Conservation (phyloP, 2,329 filamentous ascomycete species). For the Diaporthe sp. region DNA sequence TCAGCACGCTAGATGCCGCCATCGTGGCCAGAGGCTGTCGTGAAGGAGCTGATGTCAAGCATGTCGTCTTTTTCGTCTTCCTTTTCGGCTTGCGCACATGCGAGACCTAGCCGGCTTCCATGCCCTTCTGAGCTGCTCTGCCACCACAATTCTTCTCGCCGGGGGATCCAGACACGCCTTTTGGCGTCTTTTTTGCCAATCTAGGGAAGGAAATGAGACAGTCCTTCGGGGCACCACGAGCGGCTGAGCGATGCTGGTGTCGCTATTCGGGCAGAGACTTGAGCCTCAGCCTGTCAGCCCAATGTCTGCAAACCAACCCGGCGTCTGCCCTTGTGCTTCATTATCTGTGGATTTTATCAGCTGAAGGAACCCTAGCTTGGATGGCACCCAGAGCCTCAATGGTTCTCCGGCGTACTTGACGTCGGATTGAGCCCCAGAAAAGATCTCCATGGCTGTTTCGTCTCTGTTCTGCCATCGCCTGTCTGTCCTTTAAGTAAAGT, state of each 20-base stretch:
- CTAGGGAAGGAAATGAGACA: not conserved
- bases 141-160: not conserved
- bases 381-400: slow-evolving; percentile 3
- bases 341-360: not conserved
- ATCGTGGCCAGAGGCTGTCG: not conserved
- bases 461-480: not conserved
- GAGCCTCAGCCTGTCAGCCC: not conserved
- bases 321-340: not conserved
- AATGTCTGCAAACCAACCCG: not conserved
- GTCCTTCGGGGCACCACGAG: not conserved
- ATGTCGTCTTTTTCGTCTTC: not conserved
- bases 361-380: not conserved
- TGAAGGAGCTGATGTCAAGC: not conserved
- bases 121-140: not conserved
- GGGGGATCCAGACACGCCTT: not conserved
- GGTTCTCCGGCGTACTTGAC: not conserved
- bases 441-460: no score
- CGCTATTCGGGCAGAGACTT: not conserved
- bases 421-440: not conserved
- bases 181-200: not conserved
- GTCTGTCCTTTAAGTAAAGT: not conserved
- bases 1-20: slow-evolving; percentile 21
- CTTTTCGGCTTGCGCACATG: slow-evolving; percentile 15
- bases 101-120: not conserved
- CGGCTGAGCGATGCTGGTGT: slow-evolving; percentile 1